Evolutionary conservation across 2,329 filamentous ascomycete genomes (phyloP).

Genomic region (Alternaria postmessia): DNA sequence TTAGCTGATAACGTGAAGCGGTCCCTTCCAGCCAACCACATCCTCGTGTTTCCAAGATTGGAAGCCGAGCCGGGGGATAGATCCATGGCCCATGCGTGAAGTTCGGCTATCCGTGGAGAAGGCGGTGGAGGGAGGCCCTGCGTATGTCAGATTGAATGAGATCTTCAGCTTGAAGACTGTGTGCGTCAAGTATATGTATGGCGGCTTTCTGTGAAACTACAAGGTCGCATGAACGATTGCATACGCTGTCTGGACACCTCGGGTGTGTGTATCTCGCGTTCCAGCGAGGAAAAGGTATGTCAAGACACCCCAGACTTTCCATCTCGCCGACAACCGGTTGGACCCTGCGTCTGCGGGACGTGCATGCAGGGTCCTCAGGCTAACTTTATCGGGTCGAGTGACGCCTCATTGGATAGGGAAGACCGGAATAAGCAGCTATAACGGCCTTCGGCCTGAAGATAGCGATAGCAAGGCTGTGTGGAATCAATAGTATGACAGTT

Average conservation of each 20-base stretch:
- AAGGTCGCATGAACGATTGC: accelerated
- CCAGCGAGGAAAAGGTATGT: background rate
- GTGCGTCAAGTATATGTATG: accelerated
- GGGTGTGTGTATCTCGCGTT: background rate
- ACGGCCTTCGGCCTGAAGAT: background rate
- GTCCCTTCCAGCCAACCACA: background rate
- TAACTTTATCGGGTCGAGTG: background rate
- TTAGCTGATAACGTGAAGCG: constrained; percentile 3
- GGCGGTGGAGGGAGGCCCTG: background rate
- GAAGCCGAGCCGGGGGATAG: constrained; percentile 1
- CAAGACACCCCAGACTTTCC: constrained; percentile 8
- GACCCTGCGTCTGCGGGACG: constrained; percentile 9
- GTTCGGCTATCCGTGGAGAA: constrained; percentile 3
- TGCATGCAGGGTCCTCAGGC: constrained; percentile 11
- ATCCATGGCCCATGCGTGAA: constrained; percentile 1
- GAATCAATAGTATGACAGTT: background rate
- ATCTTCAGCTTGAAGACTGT: accelerated
- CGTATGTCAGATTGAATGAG: background rate
- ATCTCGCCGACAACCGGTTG: constrained; percentile 8
- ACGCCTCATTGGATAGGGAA: background rate
- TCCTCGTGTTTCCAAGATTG: background rate
- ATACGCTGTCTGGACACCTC: too few relatives aligned
- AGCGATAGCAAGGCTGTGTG: background rate
- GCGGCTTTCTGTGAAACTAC: accelerated
- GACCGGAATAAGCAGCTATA: background rate